Conservation (phyloP, 2,329 filamentous ascomycete species). For the Stachybotrys chartarum region DNA sequence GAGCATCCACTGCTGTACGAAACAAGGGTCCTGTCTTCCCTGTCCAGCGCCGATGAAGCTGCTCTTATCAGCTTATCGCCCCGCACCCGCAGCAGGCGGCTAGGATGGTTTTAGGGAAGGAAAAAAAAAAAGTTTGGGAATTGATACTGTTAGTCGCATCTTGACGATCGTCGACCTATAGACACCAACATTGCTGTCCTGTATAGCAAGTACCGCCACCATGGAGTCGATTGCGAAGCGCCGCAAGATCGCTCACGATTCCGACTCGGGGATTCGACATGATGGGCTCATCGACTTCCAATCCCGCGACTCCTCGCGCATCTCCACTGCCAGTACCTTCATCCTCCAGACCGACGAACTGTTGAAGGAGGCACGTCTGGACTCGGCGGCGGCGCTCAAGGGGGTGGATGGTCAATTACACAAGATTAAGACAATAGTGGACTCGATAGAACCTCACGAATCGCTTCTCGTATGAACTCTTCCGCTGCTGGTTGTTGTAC, state of each 20-base stretch:
- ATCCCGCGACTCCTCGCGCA: constrained; percentile 27
- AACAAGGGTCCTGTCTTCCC: no score
- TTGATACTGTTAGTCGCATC: not conserved
- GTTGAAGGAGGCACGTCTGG: constrained; percentile 44
- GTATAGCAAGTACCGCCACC: not conserved
- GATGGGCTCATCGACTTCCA: constrained; percentile 32
- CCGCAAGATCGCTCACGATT: constrained; percentile 37
- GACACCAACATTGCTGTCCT: not conserved
- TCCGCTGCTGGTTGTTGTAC: not conserved
- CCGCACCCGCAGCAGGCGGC: constrained; percentile 1
- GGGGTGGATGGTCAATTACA: constrained; percentile 43
- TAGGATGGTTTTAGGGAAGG: not conserved
- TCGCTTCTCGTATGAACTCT: constrained; percentile 38
- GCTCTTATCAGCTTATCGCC: constrained; percentile 19
- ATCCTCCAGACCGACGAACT: constrained; percentile 54
- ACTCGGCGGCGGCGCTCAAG: constrained; percentile 41
- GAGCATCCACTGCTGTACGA: no score
- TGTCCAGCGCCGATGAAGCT: no score
- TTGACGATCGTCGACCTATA: not conserved
- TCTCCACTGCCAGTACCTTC: constrained; percentile 46
- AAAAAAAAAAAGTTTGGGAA: not conserved
- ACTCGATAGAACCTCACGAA: constrained; percentile 41
- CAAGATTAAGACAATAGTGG: constrained; percentile 44
- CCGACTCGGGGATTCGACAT: constrained; percentile 23
- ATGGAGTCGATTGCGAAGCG: constrained; percentile 44